Evolutionary conservation across 768 basidiomycete genomes (phyloP).

Genomic region (Suillus plorans): DNA sequence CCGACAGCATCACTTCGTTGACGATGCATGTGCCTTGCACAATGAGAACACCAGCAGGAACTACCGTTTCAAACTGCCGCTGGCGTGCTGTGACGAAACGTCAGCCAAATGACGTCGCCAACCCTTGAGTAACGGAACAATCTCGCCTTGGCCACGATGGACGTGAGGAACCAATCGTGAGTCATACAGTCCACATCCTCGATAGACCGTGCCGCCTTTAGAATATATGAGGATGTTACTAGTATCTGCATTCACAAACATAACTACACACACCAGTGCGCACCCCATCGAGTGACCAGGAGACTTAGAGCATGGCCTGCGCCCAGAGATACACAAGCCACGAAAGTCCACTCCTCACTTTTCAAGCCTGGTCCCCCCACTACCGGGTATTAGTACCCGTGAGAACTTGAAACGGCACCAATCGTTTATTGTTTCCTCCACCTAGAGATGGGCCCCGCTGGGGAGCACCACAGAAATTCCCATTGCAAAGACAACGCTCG

Average conservation of each 20-base stretch:
- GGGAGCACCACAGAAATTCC: no score
- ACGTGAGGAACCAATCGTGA: slow-evolving; percentile 69
- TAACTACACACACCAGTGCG: slow-evolving; percentile 43
- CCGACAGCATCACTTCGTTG: slow-evolving; percentile 98
- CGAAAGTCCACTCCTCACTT: slow-evolving; percentile 97
- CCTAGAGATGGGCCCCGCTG: no score
- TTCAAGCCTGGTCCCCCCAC: slow-evolving; percentile 39
- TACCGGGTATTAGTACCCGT: no score
- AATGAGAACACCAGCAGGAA: slow-evolving; percentile 91
- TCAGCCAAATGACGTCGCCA: slow-evolving; percentile 5
- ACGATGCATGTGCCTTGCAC: slow-evolving; percentile 92
- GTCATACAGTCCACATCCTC: slow-evolving; percentile 72
- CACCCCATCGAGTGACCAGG: slow-evolving; percentile 87
- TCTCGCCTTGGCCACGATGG: slow-evolving; percentile 88
- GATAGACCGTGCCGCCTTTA: slow-evolving; percentile 53
- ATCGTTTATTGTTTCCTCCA: no score
- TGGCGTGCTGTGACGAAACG: slow-evolving; percentile 48
- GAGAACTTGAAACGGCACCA: no score
- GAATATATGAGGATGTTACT: neutral
- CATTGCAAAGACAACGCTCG: no score
- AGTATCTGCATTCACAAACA: neutral
- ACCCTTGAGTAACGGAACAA: slow-evolving; percentile 73
- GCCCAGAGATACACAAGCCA: slow-evolving; percentile 82
- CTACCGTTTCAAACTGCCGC: slow-evolving; percentile 71
- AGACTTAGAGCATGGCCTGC: slow-evolving; percentile 91